Conservation (phyloP, 257 asterid species). For the Parsonsia alboflavescens region DNA sequence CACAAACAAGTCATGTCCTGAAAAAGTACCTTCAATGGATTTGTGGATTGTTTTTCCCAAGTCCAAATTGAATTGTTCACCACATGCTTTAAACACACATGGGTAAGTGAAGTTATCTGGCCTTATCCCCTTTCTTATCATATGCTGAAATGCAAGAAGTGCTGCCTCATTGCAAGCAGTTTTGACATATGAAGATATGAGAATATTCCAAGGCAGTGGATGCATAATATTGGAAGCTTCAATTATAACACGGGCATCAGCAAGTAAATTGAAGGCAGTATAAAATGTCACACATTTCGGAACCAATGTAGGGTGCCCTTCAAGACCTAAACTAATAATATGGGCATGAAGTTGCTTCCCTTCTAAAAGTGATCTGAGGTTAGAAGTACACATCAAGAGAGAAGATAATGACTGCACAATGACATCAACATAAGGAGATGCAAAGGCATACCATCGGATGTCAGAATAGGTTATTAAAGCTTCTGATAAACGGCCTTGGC, state of each 20-base stretch:
- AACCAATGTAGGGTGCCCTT: conserved; percentile 37
- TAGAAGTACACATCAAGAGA: conserved; percentile 52
- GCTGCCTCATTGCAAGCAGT: conserved; percentile 44
- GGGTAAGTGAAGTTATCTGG: conserved; percentile 78
- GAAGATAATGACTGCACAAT: conserved; percentile 51
- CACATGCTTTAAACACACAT: conserved; percentile 82
- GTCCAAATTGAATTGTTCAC: conserved; percentile 53
- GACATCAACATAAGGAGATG: conserved; percentile 33
- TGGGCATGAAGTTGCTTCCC: conserved; percentile 79
- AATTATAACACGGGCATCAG: conserved; percentile 43
- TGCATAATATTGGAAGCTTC: conserved; percentile 40
- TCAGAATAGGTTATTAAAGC: conserved; percentile 53
- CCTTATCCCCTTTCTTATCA: conserved; percentile 42
- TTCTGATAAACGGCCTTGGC: conserved; percentile 52
- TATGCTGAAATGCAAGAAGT: conserved; percentile 43
- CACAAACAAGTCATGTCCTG: conserved; percentile 55
- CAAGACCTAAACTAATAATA: conserved; percentile 54
- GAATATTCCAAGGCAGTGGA: conserved; percentile 75
- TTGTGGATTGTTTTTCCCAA: conserved; percentile 59
- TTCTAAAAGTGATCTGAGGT: conserved; percentile 40
- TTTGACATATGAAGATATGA: conserved; percentile 61
- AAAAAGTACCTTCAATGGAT: conserved; percentile 40
- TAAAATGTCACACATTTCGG: conserved; percentile 61
- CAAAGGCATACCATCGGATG: conserved; percentile 38
- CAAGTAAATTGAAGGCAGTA: conserved; percentile 38